A percentile compares a stretch with the other conserved stretches of the same genome.
Evolutionary conservation across 148 eudicot species (phyloP).

Genomic region (Heliamphora exappendiculata): DNA sequence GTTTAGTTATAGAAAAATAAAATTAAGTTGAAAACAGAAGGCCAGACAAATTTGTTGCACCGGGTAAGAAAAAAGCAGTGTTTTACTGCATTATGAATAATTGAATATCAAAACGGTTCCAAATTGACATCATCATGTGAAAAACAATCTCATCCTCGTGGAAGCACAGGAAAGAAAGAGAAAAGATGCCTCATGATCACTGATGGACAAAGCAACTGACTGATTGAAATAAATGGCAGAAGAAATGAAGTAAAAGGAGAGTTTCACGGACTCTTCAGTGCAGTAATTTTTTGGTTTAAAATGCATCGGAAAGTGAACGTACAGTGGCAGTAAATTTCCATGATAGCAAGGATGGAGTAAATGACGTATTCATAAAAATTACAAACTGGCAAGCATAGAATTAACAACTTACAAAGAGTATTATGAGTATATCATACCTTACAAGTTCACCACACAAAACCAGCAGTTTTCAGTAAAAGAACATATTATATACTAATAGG

Average conservation of each 20-base stretch:
- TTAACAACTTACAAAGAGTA: background rate
- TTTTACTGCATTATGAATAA: background rate
- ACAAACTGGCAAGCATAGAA: background rate
- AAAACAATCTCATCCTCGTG: background rate
- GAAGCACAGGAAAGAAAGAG: background rate
- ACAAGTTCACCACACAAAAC: background rate
- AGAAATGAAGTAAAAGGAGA: background rate
- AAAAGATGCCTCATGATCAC: background rate
- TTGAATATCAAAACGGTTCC: background rate
- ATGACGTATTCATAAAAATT: background rate
- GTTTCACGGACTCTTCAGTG: background rate
- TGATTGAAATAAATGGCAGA: background rate
- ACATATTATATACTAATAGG: background rate
- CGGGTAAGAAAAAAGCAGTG: background rate
- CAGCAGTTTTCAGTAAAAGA: background rate
- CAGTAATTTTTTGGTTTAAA: background rate
- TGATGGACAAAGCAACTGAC: background rate
- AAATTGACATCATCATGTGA: background rate
- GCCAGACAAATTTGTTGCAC: conserved; percentile 1
- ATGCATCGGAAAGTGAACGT: background rate
- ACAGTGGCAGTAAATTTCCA: background rate
- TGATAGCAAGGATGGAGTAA: background rate
- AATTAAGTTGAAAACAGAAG: background rate
- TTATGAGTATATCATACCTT: background rate
- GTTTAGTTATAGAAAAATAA: conserved; percentile 5